These are phyloP conservation scores for Arthrobotrys megalospora DNA, from an alignment of 2,329 filamentous ascomycete species.

Conservation along the genomic window DNA sequence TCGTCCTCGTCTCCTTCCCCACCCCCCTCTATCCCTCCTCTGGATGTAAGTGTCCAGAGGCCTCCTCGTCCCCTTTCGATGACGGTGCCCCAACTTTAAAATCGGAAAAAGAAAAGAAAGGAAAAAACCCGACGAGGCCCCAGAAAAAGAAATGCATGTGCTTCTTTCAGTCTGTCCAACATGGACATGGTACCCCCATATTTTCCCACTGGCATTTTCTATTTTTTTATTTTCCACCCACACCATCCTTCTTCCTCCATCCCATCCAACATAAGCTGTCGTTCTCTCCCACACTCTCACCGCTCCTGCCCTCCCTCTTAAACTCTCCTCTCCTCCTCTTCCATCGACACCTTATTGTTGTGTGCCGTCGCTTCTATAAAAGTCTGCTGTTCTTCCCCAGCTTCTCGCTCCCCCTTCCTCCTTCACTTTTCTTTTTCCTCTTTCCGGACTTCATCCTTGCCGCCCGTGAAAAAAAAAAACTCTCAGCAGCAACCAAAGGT, in stretches of 20 bases:
- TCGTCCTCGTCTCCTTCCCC: conserved; percentile 48
- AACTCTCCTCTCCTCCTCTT: conserved; percentile 11
- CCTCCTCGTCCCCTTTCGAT: conserved; percentile 39
- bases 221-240: conserved; percentile 5
- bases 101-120: conserved; percentile 41
- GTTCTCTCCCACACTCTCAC: conserved; percentile 4
- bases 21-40: conserved; percentile 3
- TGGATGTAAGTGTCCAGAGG: neutral
- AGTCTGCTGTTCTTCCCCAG: conserved; percentile 32
- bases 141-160: conserved; percentile 15
- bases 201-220: conserved; percentile 18
- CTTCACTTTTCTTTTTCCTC: conserved; percentile 41
- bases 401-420: conserved; percentile 20
- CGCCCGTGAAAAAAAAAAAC: conserved; percentile 16
- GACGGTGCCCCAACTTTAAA: conserved; percentile 60
- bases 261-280: conserved; percentile 20
- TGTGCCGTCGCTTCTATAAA: conserved; percentile 8
- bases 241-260: conserved; percentile 9
- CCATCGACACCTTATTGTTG: conserved; percentile 8
- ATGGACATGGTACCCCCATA: conserved; percentile 34
- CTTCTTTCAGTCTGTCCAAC: conserved; percentile 8
- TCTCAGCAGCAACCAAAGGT: neutral
- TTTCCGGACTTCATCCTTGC: conserved; percentile 29
- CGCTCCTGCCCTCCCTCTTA: conserved; percentile 9
- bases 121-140: conserved; percentile 29